Conservation (phyloP, 179 eudicot genomes). For the Drosera spatulata region DNA sequence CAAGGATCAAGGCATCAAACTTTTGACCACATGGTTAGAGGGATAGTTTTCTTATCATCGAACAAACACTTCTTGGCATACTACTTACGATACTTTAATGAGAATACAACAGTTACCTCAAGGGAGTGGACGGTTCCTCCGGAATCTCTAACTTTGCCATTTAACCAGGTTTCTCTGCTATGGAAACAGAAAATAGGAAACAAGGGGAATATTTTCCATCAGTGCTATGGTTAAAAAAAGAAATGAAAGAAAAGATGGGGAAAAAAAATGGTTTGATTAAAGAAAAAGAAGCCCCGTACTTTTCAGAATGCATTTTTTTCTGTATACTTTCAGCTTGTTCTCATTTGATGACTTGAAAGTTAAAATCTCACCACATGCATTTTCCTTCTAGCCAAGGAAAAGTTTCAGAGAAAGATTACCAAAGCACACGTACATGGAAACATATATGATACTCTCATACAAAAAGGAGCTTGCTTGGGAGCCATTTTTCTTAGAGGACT, state of each 20-base stretch:
- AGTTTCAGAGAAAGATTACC: conserved; percentile 7
- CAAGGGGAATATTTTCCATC: conserved; percentile 12
- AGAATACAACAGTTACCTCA: conserved; percentile 36
- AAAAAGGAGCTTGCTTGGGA: too few relatives aligned
- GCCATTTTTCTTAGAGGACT: too few relatives aligned
- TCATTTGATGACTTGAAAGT: not conserved
- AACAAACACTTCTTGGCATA: too few relatives aligned
- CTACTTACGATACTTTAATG: too few relatives aligned
- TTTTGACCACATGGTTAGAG: too few relatives aligned
- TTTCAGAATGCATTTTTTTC: not conserved
- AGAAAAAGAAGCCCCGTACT: conserved; percentile 14
- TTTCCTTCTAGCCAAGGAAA: conserved; percentile 6
- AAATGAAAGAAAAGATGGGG: not conserved
- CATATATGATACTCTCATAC: not conserved
- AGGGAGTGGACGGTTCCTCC: conserved; percentile 45
- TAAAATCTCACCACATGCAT: not conserved
- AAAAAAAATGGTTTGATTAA: too few relatives aligned
- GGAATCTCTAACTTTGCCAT: conserved; percentile 49
- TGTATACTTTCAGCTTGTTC: not conserved
- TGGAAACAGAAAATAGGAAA: conserved; percentile 12
- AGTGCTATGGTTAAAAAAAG: not conserved
- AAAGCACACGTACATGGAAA: not conserved
- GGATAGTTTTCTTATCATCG: too few relatives aligned
- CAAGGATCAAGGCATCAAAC: too few relatives aligned
- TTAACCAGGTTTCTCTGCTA: conserved; percentile 90